These are phyloP conservation scores for Verticillium klebahnii DNA, from an alignment of 2,329 filamentous ascomycete genomes.

Conservation along the genomic window DNA sequence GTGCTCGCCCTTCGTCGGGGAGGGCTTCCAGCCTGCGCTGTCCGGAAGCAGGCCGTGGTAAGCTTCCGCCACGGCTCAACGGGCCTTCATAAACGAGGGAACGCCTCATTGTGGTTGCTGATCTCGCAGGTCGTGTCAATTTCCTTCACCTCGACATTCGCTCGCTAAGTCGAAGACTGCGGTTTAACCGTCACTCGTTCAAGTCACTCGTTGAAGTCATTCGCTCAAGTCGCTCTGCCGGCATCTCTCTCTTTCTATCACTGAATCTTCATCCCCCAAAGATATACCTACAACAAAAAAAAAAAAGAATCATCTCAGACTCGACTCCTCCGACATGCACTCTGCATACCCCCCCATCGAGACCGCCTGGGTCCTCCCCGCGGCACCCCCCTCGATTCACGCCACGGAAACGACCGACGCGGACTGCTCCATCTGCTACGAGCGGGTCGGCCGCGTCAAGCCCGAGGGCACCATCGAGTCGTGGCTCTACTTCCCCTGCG, in stretches of 20 bases:
- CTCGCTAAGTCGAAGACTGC: not conserved
- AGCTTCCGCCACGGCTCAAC: not conserved
- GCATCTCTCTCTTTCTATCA: not conserved
- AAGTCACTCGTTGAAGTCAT: not conserved
- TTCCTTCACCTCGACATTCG: not conserved
- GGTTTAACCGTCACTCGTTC: not conserved
- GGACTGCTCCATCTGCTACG: constrained; percentile 38
- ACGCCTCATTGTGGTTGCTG: not conserved
- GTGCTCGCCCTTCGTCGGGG: not conserved
- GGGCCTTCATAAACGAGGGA: not conserved
- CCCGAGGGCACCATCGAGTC: constrained; percentile 31
- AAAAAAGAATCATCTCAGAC: not conserved
- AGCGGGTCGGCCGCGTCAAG: constrained; percentile 30
- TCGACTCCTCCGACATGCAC: not conserved
- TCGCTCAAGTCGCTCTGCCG: not conserved
- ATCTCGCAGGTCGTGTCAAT: not conserved
- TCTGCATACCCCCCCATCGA: not conserved
- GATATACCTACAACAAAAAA: not conserved
- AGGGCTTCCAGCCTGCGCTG: not conserved
- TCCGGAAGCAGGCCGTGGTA: not conserved
- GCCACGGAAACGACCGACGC: constrained; percentile 4
- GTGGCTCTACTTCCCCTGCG: constrained; percentile 36
- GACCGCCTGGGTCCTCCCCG: not conserved
- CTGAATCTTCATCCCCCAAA: too few species aligned
- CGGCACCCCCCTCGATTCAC: not conserved